Conservation (phyloP, 2,329 filamentous ascomycete species). For the Trichoderma sp. region DNA sequence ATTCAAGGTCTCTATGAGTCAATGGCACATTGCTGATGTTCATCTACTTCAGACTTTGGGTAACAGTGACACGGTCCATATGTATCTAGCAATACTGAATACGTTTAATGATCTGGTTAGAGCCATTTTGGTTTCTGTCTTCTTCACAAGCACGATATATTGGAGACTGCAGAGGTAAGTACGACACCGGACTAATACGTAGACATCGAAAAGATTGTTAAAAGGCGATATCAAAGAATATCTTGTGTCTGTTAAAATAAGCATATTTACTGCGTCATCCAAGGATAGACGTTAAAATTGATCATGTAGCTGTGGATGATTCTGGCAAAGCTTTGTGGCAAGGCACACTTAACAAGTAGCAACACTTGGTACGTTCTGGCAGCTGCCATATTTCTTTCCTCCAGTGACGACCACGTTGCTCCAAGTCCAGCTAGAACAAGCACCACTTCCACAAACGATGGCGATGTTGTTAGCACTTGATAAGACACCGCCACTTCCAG, state of each 20-base stretch:
- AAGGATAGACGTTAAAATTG: neutral
- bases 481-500: constrained; percentile 39
- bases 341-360: neutral
- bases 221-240: neutral
- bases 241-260: neutral
- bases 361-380: constrained; percentile 30
- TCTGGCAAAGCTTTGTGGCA: neutral
- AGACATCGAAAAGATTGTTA: too few relatives aligned
- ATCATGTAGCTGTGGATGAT: neutral
- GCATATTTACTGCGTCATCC: rapidly evolving
- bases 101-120: too few relatives aligned
- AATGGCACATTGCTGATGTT: too few relatives aligned
- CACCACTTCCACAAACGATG: constrained; percentile 49
- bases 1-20: too few relatives aligned
- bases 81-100: too few relatives aligned
- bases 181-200: too few relatives aligned
- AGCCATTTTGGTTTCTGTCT: too few relatives aligned
- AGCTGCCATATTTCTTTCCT: constrained; percentile 41
- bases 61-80: too few relatives aligned
- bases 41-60: too few relatives aligned
- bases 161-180: too few relatives aligned
- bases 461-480: constrained; percentile 44
- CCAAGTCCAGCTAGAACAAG: constrained; percentile 53
- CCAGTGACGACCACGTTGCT: constrained; percentile 49
- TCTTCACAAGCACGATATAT: too few relatives aligned